Base-by-base conservation (phyloP, 2,329 filamentous ascomycete species). In the Teratosphaeria viscida region DNA sequence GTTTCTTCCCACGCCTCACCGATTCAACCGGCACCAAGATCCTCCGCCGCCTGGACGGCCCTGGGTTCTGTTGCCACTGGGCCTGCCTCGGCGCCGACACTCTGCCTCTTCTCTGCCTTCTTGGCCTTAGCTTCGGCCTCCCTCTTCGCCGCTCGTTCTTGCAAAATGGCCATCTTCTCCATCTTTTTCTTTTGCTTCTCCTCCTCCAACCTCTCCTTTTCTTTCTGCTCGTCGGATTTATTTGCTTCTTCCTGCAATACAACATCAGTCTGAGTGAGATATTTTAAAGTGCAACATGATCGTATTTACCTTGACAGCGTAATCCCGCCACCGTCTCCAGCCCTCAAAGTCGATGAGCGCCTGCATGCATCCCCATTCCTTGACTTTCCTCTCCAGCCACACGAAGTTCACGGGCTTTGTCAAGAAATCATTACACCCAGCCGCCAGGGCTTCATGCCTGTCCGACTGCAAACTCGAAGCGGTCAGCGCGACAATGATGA, bases 331-430 rank as follows among this genome's bases (percentile, higher is more conserved):
- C 74, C 90, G 90, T 59, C 92, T 85, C 94, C 94, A 99, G 62
- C 94, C 94, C 72, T 97, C 92, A 72, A 94, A 97, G 77, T 99
- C 94, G 70, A 99, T 97, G 27, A 99, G 82, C 10, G 94, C 94
- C 78, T 97, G 94, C 94, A 99, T 99, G 78, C 94, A 97, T 59
- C 94, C 94, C 94, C 94, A 99, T 79, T 99, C 94, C 77, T 95
- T 96, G 67, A 97, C 92, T 74, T 99, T 99, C 60, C 92, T 85
- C 73, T 96, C 90, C 29, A 99, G 83, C 92, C 92, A 99, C 61
- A 95, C 88, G 71, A 96, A 96, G 73, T 95, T 95, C 66, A 99
- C 92, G 23, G 94, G 94, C 90, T 96, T 70, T 62, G 94, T 97
- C 72, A 99, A 79, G 75, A 97, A 99, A 75, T 99, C 94, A 72